Conservation (phyloP, 108 stramenopile species). For the Skeletonema tropicum region DNA sequence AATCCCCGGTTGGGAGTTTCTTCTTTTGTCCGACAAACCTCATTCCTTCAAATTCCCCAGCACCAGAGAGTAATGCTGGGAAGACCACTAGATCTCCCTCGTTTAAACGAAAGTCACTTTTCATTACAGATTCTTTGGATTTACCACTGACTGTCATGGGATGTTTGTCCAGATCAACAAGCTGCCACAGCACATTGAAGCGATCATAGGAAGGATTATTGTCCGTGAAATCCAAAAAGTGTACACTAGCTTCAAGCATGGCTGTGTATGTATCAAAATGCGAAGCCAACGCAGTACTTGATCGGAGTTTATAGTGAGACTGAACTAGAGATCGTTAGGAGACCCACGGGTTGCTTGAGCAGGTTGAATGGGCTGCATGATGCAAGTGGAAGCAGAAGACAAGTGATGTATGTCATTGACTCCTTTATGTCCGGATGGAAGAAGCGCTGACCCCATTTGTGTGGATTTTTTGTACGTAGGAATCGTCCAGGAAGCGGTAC, state of each 20-base stretch:
- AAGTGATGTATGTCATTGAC: too few species aligned
- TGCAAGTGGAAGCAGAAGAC: too few species aligned
- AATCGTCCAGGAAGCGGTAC: too few species aligned
- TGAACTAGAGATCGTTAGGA: too few species aligned
- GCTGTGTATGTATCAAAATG: too few species aligned
- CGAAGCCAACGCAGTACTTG: too few species aligned
- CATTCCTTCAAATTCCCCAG: slow-evolving; percentile 40
- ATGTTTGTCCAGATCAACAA: slow-evolving; percentile 12
- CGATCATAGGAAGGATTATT: slow-evolving; percentile 9
- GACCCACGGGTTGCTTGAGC: too few species aligned
- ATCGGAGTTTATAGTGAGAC: too few species aligned
- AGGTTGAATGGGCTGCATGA: too few species aligned
- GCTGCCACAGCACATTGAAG: slow-evolving; percentile 19
- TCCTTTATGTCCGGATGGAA: too few species aligned
- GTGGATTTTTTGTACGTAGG: too few species aligned
- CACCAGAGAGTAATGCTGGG: slow-evolving; percentile 20
- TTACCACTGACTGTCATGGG: background rate
- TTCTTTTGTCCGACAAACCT: slow-evolving; percentile 25
- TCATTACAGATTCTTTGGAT: background rate
- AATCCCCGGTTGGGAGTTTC: slow-evolving; percentile 6
- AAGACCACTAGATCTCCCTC: slow-evolving; percentile 36
- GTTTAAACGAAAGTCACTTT: slow-evolving; percentile 1
- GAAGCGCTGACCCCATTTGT: too few species aligned
- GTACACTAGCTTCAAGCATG: slow-evolving; percentile 3
- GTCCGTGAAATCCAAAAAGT: slow-evolving; percentile 15